Evolutionary conservation across 768 basidiomycete genomes (phyloP), one percentile per base, ranked within the genome.

Genomic region (Hortiboletus campestris): DNA sequence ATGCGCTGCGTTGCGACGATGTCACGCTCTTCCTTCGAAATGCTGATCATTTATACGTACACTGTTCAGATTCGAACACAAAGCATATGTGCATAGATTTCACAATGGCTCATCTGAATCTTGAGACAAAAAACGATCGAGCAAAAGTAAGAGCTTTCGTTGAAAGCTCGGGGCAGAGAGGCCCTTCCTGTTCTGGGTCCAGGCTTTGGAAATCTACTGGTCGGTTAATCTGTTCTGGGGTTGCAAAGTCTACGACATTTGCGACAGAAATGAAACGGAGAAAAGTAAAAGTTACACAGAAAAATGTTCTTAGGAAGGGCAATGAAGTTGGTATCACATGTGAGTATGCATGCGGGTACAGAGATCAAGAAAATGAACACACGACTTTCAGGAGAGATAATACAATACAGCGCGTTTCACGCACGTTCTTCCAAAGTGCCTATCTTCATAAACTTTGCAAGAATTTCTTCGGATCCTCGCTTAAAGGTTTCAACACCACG

Each of bases 401-500:
- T 38, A 49, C 28, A 51, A 46, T 25, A 45, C 29, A 28, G 17
- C 17, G 10, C 10, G 10, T 19, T 51, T 64, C 45, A 67, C n/a
- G 50, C 39, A 34, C 40, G 83, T 28, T 84, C 80, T 55, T 86
- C 86, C 79, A 82, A 86, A 46, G 85, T 82, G 20, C 86, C 84
- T 81, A 88, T 85, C 65, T 83, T 87, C 75, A 94, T 74, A 72
- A 95, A 94, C 46, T 89, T 78, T 11, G 88, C 83, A 29, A 95
- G 77, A 25, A 94, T 91, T 63, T 94, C 89, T 69, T 95, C 92
- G 2, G 91, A 93, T 14, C 88, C 88, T 49, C 83, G 83, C 70
- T 93, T 94, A 74, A 94, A 93, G 39, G 89, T 63, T 56, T 95
- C 93, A 3, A 94, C 85, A 42, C 86, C 88, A 20, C 92, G 84